Evolutionary conservation across 148 eudicot species (phyloP).

Genomic region (Rhododendron vialii): DNA sequence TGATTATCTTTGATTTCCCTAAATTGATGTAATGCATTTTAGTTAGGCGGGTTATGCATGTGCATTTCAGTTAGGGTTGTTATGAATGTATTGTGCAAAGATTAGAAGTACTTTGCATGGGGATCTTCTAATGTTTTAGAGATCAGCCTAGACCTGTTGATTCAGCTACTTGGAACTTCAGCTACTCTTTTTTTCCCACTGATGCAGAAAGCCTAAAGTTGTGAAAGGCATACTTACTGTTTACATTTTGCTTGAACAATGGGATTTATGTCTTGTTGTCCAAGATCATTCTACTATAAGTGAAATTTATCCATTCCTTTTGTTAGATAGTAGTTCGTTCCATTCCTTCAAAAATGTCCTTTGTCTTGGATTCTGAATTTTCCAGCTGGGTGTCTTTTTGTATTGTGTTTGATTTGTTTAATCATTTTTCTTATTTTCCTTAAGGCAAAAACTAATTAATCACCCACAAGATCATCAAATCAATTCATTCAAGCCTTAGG

Average conservation of each 20-base stretch:
- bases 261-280: not conserved
- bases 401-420: not conserved
- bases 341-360: no score
- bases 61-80: not conserved
- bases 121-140: not conserved
- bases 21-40: not conserved
- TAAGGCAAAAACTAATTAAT: not conserved
- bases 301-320: not conserved
- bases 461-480: not conserved
- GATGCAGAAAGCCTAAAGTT: not conserved
- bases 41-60: not conserved
- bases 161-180: no score
- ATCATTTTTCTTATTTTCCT: not conserved
- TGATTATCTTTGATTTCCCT: not conserved
- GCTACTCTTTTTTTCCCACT: not conserved
- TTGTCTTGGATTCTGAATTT: no score
- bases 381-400: not conserved
- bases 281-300: not conserved
- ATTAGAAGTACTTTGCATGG: not conserved
- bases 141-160: not conserved
- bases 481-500: constrained; percentile 1
- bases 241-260: not conserved
- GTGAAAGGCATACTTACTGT: not conserved
- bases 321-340: not conserved
- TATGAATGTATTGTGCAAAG: not conserved